Base-by-base conservation (phyloP, 2,329 filamentous ascomycete species). In the Penicillium paneum region DNA sequence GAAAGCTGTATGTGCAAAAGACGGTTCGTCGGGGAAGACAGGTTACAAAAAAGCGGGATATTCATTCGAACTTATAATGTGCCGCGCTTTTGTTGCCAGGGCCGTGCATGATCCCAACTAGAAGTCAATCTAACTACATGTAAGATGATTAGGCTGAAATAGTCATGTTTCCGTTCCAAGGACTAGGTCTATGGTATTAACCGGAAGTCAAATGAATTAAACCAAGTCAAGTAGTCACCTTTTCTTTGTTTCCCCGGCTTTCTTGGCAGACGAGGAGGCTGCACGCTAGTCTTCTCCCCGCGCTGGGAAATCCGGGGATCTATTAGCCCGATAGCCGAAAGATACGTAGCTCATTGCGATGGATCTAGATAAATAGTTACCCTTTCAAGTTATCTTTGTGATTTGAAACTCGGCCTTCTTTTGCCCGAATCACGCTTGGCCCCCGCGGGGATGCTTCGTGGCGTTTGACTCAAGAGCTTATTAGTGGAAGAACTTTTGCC, bases 391-490 rank as follows among this genome's bases (percentile, higher is more conserved):
- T 38, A 34, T 13, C 1, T 43, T 19, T 11, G 8, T 19, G 19
- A 1, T 32, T 11, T 36, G 17, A 2, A 28, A 26, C 29, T 63
- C 59, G 59, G 61, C 2, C 28, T 13, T 42, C 28, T 21, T 46
- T 66, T 45, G 12, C 55, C 64, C 65, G 63, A 66, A 50, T 15
- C 12, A n/a, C 39, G 15, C 58, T 61, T 58, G 54, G 58, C 54
- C 34, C 42, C 41, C 53, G 53, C 55, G 59, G 53, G 52, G 58
- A 52, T 35, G 8, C 17, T 12, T 46, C 19, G 55, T 49, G 55
- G 51, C 49, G 49, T 45, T 11, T 36, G 36, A 26, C 19, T 58
- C 49, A 44, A 54, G 54, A 55, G 59, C 60, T 65, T 42, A 54
- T 34, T 45, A 41, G 55, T 49, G 45, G 57, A 53, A 52, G 28